Evolutionary conservation across 306 rosid genomes (phyloP), one percentile per base, ranked within the genome.

Genomic region (Medicago arabica): DNA sequence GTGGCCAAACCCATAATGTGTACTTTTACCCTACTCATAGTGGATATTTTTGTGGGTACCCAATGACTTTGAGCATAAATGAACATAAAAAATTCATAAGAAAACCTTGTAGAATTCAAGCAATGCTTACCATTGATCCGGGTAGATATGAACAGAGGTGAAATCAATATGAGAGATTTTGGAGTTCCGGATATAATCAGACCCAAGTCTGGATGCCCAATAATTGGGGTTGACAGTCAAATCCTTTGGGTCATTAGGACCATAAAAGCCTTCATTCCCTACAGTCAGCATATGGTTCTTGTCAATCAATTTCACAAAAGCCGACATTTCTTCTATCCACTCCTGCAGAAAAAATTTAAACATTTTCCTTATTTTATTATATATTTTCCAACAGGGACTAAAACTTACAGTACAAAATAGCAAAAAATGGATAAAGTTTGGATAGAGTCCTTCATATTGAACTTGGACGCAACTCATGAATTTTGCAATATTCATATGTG

Each of bases 291-390:
- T 82, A 87, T 95, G 99, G 36, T 85, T 93, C 91, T 90, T 92
- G 96, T 95, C 99, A 18, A 95, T 87, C 66, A 88, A 76, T 88
- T 95, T 95, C 72, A 90, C 85, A 58, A 85, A 92, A 75, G 87
- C 73, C 41, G 99, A 83, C 99, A 95, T 95, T 88, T 95, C 99
- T 85, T 90, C 97, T 41, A 95, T 85, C 99, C 99, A 95, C 9
- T 84, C 97, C 99, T 95, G 88, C 80, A 84, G 66, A 55, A 19
- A 19, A 9, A 0, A 4, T 19, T 69, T 44, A 23, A 31, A 34
- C 51, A 14, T 25, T 58, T 69, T 16, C 28, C 34, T 55, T 55
- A 55, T 8, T 54, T 54, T 55, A 46, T 18, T 65, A 53, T 36
- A 53, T 38, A 47, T 49, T 57, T 67, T 1, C 65, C 55, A 62